Base-by-base conservation (phyloP, 2,329 filamentous ascomycete species). In the Graphilbum fragrans region DNA sequence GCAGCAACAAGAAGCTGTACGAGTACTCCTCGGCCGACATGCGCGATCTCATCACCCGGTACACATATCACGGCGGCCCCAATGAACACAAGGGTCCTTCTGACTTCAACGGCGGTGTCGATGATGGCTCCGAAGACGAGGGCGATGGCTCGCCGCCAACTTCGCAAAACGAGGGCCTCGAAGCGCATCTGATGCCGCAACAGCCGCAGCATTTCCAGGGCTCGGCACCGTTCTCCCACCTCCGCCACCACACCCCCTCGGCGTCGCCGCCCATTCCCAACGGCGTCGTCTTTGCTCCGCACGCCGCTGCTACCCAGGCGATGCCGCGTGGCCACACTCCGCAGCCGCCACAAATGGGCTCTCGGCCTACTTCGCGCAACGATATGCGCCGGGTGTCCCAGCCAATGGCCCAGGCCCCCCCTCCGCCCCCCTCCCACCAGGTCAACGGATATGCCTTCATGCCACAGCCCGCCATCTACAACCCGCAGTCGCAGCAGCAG, bases 1-100 rank as follows among this genome's bases (percentile, higher is more conserved):
- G 90, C 49, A 88, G 86, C 65, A 98, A 98, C 64, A 98, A 96
- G 73, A 96, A 96, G 67, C 74, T 98, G 21, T 95, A 96, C 63
- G 87, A 98, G 62, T 98, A 94, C 61, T 96, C 88, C 12, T 96
- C 90, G 17, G 72, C 78, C 52, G 86, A 95, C 60, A 94, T 98
- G 74, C 82, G 82, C 59, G 86, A 95, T 49, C 84, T 93, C 38
- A 78, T 98, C 50, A 75, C 76, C 39, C 77, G 86, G 58, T 93
- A 94, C 58, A 81, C 87, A 77, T 94, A 88, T 63, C 94, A 94
- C 68, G 87, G 87, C 53, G 82, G 79, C 45, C 82, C 88, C 35
- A 93, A 92, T 61, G 92, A 98, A 61, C 90, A 96, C 65, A 98
- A 96, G 65, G 90, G 90, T 2, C 92, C 92, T 1, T 73, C 75